Conservation (phyloP, 495 filamentous ascomycete genomes). For the Penicillium egyptiacum region DNA sequence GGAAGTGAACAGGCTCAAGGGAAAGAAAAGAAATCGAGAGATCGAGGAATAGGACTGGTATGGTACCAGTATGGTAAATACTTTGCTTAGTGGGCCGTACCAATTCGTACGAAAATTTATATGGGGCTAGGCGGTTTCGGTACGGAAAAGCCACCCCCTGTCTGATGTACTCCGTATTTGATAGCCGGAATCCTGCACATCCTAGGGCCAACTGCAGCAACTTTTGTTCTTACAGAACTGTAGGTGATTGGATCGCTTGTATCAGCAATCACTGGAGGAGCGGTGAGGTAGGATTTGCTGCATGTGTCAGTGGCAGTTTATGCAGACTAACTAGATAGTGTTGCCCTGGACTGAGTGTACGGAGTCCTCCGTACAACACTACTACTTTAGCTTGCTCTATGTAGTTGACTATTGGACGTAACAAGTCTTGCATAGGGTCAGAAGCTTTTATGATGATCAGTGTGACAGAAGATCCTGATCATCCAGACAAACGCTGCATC, state of each 20-base stretch:
- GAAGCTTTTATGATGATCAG: background rate
- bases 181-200: constrained; percentile 6
- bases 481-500: background rate
- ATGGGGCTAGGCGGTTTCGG: constrained; percentile 8
- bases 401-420: background rate
- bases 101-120: background rate
- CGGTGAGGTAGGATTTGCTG: constrained; percentile 1
- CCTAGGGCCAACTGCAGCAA: constrained; percentile 15
- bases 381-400: background rate
- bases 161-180: constrained; percentile 5
- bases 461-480: background rate
- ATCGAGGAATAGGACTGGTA: constrained; percentile 16
- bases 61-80: constrained; percentile 20
- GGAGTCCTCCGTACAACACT: no score
- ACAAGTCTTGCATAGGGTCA: background rate
- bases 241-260: constrained; percentile 1
- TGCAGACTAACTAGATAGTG: background rate
- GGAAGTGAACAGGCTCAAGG: constrained; percentile 8
- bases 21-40: constrained; percentile 20
- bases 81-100: constrained; percentile 2
- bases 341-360: background rate
- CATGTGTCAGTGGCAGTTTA: background rate
- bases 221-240: background rate
- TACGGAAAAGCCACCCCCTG: constrained; percentile 5
- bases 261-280: background rate